Percentiles rank a stretch among this genome's conserved stretches.
These are phyloP conservation scores for Carex arenaria DNA, from an alignment of 202 grass and related monocot species.

Conservation along the genomic window DNA sequence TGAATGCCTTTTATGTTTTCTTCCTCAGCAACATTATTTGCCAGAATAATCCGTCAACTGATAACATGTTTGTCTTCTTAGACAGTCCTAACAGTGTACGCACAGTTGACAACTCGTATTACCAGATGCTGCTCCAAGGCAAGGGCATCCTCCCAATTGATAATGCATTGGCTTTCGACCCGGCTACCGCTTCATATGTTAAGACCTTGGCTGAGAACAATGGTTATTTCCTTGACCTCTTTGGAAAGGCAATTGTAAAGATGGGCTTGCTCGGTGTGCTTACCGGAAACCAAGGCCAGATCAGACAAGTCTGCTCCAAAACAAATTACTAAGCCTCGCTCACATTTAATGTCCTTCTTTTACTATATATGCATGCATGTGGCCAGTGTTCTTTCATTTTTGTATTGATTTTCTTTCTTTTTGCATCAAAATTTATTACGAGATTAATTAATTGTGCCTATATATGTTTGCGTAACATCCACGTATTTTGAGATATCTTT, in stretches of 20 bases:
- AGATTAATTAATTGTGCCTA: too few relatives aligned
- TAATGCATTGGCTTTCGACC: slow-evolving; percentile 8
- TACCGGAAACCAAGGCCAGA: slow-evolving; percentile 28
- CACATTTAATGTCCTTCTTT: too few relatives aligned
- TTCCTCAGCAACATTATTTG: neutral
- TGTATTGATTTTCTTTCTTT: neutral
- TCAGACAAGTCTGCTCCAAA: slow-evolving; percentile 13
- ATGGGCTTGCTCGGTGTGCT: slow-evolving; percentile 27
- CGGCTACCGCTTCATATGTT: slow-evolving; percentile 5
- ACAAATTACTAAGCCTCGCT: slow-evolving; percentile 11
- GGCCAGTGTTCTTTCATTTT: neutral
- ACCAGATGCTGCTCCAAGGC: neutral
- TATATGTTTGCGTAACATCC: neutral
- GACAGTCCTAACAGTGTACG: slow-evolving; percentile 18
- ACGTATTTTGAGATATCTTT: neutral
- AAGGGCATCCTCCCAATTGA: slow-evolving; percentile 31
- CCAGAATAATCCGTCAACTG: neutral
- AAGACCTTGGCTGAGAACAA: neutral
- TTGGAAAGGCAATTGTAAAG: slow-evolving; percentile 18
- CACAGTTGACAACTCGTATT: slow-evolving; percentile 31
- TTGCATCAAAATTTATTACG: neutral
- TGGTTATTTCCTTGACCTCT: neutral
- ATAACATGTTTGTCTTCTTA: slow-evolving; percentile 20
- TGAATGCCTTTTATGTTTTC: slow-evolving; percentile 8
- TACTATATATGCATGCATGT: neutral